Evolutionary conservation across 495 filamentous ascomycete species (phyloP), one percentile per base, ranked within the genome.

Genomic region (Mytilinidion resinicola): DNA sequence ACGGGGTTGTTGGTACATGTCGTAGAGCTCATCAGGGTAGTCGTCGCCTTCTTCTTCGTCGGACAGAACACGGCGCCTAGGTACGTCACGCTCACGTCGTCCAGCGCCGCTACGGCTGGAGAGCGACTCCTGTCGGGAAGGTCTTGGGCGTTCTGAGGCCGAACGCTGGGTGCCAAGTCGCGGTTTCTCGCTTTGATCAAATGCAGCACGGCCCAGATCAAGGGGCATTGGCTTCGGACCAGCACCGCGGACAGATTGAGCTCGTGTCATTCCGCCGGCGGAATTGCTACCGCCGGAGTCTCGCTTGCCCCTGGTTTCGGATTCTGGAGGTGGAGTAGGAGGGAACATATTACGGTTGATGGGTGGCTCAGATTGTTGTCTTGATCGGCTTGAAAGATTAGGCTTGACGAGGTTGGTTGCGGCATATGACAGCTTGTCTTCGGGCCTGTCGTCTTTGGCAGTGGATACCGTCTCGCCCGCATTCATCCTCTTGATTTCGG

Each of bases 251-350:
- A 69, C 59, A 25, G 69, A 67, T 51, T 72, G 65, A 14, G 67
- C 62, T 47, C 67, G 57, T 12, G 61, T 61, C 52, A 60, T 65
- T 11, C 60, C 63, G 34, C 30, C 11, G 8, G 47, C 12, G 51
- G 56, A 55, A 5, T 63, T 53, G 53, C 51, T 52, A 3, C 47
- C 53, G 42, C 53, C 60, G 0, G 44, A 49, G 46, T 11, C 56
- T 77, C 59, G 46, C 21, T 38, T 53, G 37, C 34, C 50, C 76
- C 61, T 58, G 38, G 78, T 80, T 61, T 90, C 90, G 61, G 81
- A 80, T 73, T 97, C 95, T 39, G 93, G 95, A 6, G 93, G 93
- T 48, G 93, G 93, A 14, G 93, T 98, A 36, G 93, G 93, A 5
- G 93, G 93, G 77, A 98, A 96, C 48, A 91, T 80, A 70, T 90